These are phyloP conservation scores for Amanita thiersii DNA, from an alignment of 768 basidiomycete species.

Conservation along the genomic window DNA sequence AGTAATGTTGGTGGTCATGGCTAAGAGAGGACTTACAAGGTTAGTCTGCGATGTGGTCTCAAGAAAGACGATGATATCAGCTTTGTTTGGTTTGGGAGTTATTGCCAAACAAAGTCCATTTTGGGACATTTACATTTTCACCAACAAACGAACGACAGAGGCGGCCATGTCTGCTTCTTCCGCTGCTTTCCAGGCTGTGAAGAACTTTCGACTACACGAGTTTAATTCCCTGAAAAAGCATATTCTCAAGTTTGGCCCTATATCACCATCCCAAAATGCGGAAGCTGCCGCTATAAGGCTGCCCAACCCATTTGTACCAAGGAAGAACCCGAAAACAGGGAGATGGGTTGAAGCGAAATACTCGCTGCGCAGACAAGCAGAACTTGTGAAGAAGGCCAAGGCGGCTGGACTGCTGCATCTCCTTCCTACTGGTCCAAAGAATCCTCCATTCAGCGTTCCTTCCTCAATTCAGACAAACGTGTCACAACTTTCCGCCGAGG, in stretches of 20 bases:
- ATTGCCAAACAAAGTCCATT: conserved; percentile 4
- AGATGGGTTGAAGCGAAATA: conserved; percentile 65
- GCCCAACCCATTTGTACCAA: conserved; percentile 68
- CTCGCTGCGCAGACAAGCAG: conserved; percentile 71
- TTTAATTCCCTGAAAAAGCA: conserved; percentile 28
- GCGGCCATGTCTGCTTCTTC: conserved; percentile 2
- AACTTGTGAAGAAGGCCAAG: conserved; percentile 67
- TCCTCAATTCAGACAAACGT: conserved; percentile 6
- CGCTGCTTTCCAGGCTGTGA: conserved; percentile 24
- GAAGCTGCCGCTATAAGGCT: conserved; percentile 19
- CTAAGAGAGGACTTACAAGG: conserved; percentile 1
- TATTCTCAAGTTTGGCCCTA: conserved; percentile 27
- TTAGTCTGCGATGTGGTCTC: not conserved
- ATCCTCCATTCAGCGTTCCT: conserved; percentile 15
- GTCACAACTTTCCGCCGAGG: conserved; percentile 9
- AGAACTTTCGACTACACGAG: conserved; percentile 39
- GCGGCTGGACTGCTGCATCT: conserved; percentile 42
- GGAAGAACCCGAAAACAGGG: conserved; percentile 47
- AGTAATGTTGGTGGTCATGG: conserved; percentile 14
- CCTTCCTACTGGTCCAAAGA: conserved; percentile 66
- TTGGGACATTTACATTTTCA: not conserved
- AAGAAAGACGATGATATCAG: not conserved
- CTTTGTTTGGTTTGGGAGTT: conserved; percentile 2
- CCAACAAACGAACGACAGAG: not conserved
- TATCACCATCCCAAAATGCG: conserved; percentile 16